Base-by-base conservation (phyloP, 179 eudicot genomes). In the Pouteria campechiana region DNA sequence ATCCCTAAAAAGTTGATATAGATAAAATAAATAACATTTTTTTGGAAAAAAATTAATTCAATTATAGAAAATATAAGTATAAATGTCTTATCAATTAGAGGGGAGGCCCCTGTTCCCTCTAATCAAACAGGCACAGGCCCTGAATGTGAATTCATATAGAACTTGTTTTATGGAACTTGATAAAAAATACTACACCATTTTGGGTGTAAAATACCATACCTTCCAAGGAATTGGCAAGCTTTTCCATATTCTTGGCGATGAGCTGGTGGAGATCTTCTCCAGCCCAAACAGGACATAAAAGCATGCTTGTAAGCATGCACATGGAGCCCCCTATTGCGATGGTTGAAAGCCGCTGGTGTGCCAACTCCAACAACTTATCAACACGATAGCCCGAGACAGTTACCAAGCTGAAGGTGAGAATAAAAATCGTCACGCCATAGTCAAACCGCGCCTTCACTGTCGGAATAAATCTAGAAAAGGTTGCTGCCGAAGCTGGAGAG, bases 371-470 rank as follows among this genome's bases (percentile, higher is more conserved):
- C 30, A 71, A 15, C 25, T 71, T 41, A n/a, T 57, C 66, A 20
- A 55, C 60, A 14, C 72, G 61, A 35, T 34, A 60, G 9, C 77
- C 69, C 6, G 77, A 66, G 12, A 71, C 57, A 7, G 69, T 48
- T 5, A 71, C 65, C n/a, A 71, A 40, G 27, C 59, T 51, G 60
- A 61, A 71, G 2, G 73, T 71, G 9, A 71, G 63, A 32, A 71
- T 66, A 41, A 71, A 71, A 34, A 66, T 66, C 41, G 55, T 32
- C 7, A 46, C 50, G 2, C 77, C 77, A 27, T 71, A 71, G 28
- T 71, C 77, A 30, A 46, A 71, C 24, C 56, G 32, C 0, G 61
- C 58, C 46, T 66, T 71, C 50, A 71, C 49, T 15, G 17, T 43
- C 1, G 77, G 69, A 37, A 68, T 42, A 31, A 68, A 68, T 54